Conservation (phyloP, 805 yeast species). For the Wickerhamomyces chambardii region DNA sequence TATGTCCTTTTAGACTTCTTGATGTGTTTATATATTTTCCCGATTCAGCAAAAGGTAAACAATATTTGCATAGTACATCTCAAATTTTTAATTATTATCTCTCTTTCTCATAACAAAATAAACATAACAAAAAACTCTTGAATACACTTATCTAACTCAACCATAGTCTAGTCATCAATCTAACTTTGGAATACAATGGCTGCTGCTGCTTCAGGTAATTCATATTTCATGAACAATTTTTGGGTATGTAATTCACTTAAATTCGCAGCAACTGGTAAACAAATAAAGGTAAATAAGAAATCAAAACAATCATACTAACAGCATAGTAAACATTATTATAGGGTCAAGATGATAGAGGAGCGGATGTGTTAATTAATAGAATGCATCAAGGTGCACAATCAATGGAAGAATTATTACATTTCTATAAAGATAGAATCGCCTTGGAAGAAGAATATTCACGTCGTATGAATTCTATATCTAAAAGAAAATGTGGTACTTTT, state of each 20-base stretch:
- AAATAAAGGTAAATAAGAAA: background rate
- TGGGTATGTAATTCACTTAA: constrained; percentile 27
- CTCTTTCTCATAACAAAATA: no score
- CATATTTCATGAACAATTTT: constrained; percentile 34
- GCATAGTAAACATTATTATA: constrained; percentile 22
- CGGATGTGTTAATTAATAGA: constrained; percentile 41
- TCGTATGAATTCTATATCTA: constrained; percentile 41
- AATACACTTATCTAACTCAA: no score
- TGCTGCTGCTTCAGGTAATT: constrained; percentile 6
- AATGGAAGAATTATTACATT: constrained; percentile 36
- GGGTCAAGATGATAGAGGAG: constrained; percentile 56
- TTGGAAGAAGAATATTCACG: constrained; percentile 71
- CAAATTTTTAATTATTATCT: no score
- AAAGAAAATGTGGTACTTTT: constrained; percentile 40
- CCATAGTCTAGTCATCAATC: no score
- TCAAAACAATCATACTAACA: constrained; percentile 15
- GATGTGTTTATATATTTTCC: no score
- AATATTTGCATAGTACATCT: no score
- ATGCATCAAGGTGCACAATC: constrained; percentile 55
- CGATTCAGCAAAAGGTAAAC: no score
- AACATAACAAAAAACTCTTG: no score
- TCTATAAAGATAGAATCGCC: constrained; percentile 44
- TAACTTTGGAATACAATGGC: constrained; percentile 2
- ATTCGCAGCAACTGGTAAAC: no score
- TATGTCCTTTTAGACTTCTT: no score